Evolutionary conservation across 495 filamentous ascomycete genomes (phyloP), one percentile per base, ranked within the genome.

Genomic region (Achaetomiella virescens): DNA sequence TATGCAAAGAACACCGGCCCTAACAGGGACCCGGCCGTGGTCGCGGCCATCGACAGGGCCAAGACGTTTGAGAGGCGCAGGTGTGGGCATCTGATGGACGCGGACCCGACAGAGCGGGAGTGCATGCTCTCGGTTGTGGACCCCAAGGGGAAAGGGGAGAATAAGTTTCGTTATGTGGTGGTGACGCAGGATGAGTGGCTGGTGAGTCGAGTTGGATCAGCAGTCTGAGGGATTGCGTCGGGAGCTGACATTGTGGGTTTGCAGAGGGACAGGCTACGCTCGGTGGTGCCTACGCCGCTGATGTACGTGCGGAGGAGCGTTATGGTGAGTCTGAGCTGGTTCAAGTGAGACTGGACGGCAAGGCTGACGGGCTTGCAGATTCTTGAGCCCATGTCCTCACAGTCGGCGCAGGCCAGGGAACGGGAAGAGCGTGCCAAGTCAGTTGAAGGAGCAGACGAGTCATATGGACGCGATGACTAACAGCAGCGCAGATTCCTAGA

Each of bases 111-210:
- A 38, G 82, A 90, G 56, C 67, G 81, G 22, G 88, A 90, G 57
- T 99, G 95, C 67, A 74, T 97, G 22, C 74, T 81, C 44, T 84
- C 80, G 0, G 84, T 93, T 4, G 83, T 96, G 1, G 90, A 90
- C 61, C 86, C 89, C 0, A 87, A 86, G 60, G 67, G 72, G 17
- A 81, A 73, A 55, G 75, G 76, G 20, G 80, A 81, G 62, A 99
- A 99, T 67, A 95, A 91, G 66, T 84, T 96, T 66, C 80, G 91
- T 47, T 97, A 97, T 70, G 85, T 91, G 20, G 85, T 97, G 21
- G 91, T 91, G 7, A 88, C 81, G 21, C 88, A 90, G 66, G 81
- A 84, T 53, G 68, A 76, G 10, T 31, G 36, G 17, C 24, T 69
- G 62, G 66, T 69, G 61, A 37, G 60, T 61, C 27, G 27, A 31